Conservation (phyloP, 208 protist genomes). For the Porcisia hertigi region DNA sequence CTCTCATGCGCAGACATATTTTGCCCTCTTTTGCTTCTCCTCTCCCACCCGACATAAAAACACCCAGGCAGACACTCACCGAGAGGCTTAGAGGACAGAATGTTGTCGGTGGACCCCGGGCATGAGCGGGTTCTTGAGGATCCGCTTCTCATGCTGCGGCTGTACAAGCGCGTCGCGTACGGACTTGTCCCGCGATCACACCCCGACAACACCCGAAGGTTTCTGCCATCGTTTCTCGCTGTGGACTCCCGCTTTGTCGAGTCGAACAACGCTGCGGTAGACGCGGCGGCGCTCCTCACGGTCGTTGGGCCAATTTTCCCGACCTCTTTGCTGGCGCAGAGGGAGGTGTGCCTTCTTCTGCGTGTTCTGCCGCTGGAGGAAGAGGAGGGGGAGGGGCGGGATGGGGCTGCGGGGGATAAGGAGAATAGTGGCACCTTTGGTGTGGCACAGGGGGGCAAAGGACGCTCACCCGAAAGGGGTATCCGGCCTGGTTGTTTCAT, state of each 20-base stretch:
- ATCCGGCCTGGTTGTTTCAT: slow-evolving; percentile 26
- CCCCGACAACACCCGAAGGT: background rate
- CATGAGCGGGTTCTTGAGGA: slow-evolving; percentile 28
- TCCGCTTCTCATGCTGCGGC: slow-evolving; percentile 48
- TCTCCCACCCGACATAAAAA: background rate
- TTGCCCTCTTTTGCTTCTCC: background rate
- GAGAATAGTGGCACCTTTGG: background rate
- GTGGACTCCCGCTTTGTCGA: slow-evolving; percentile 29
- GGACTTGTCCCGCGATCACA: slow-evolving; percentile 31
- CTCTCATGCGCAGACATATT: background rate
- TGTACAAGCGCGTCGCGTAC: slow-evolving; percentile 50
- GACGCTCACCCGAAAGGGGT: slow-evolving; percentile 4
- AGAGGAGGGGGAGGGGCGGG: slow-evolving; percentile 27
- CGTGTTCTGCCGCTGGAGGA: slow-evolving; percentile 42
- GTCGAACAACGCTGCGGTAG: slow-evolving; percentile 9
- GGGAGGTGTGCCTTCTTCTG: slow-evolving; percentile 59
- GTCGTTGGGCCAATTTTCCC: slow-evolving; percentile 56
- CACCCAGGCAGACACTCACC: background rate
- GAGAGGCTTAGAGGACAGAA: background rate
- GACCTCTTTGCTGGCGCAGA: slow-evolving; percentile 30
- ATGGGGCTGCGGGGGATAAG: slow-evolving; percentile 3
- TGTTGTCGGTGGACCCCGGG: slow-evolving; percentile 3
- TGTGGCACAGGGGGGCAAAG: slow-evolving; percentile 4
- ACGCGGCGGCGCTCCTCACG: slow-evolving; percentile 14
- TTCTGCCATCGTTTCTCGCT: slow-evolving; percentile 27